Evolutionary conservation across 2,329 filamentous ascomycete genomes (phyloP).

Genomic region (Corniculantispora saksenae): DNA sequence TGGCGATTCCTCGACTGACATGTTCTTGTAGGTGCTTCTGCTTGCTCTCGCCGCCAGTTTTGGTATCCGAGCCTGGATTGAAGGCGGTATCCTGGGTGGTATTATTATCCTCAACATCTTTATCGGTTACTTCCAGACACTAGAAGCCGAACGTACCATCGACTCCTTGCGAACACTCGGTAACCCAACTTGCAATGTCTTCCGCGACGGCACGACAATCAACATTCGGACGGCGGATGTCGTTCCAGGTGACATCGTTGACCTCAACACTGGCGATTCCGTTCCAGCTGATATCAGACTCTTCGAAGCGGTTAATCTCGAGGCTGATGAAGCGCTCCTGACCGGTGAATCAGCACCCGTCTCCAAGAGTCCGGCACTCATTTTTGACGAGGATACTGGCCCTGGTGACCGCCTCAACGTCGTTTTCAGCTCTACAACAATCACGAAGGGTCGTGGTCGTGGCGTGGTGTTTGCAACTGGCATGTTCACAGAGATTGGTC

Average conservation of each 20-base stretch:
- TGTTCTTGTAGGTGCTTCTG: conserved; percentile 44
- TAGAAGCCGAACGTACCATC: conserved; percentile 44
- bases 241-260: conserved; percentile 58
- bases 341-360: conserved; percentile 62
- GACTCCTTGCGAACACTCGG: conserved; percentile 39
- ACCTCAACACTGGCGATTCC: conserved; percentile 53
- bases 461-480: conserved; percentile 62
- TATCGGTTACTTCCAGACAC: conserved; percentile 48
- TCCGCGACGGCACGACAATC: conserved; percentile 38
- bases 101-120: conserved; percentile 55
- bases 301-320: conserved; percentile 60
- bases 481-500: conserved; percentile 60
- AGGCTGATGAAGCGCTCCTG: conserved; percentile 62
- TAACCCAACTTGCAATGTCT: conserved; percentile 39
- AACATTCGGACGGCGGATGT: conserved; percentile 38
- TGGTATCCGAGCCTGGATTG: conserved; percentile 52
- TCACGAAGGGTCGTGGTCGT: conserved; percentile 59
- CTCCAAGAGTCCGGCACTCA: conserved; percentile 46
- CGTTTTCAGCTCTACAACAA: conserved; percentile 55
- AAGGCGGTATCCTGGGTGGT: conserved; percentile 51
- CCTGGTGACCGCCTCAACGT: conserved; percentile 58
- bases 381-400: conserved; percentile 37
- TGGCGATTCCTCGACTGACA: neutral
- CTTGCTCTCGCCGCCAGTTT: conserved; percentile 59
- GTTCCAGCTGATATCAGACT: conserved; percentile 57